Percentiles rank a stretch among this genome's conserved stretches.
Conservation (phyloP, 441 rosid species). For the Raphanus hybrid region DNA sequence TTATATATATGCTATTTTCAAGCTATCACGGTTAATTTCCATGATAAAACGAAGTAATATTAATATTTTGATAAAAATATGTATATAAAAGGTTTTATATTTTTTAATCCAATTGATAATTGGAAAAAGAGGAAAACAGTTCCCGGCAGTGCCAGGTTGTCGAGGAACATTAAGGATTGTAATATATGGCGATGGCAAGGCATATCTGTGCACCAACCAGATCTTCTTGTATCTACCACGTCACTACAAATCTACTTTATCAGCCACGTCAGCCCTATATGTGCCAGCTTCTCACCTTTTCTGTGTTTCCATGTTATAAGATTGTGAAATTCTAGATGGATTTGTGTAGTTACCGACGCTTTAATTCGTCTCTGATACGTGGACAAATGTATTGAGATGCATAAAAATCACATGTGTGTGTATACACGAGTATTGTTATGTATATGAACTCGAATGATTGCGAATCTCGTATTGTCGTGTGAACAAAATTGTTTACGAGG, state of each 20-base stretch:
- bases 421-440: neutral
- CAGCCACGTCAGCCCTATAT: conserved; percentile 27
- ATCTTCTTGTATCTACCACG: conserved; percentile 33
- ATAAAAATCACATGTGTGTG: neutral
- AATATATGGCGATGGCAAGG: conserved; percentile 24
- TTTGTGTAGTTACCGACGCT: conserved; percentile 34
- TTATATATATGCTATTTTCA: too few relatives aligned
- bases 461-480: neutral
- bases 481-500: neutral
- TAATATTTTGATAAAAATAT: neutral
- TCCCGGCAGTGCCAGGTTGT: conserved; percentile 16
- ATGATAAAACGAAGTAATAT: neutral
- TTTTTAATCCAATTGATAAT: neutral
- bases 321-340: conserved; percentile 31
- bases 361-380: conserved; percentile 24
- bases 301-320: neutral
- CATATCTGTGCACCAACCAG: conserved; percentile 35
- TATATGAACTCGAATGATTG: neutral
- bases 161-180: conserved; percentile 9
- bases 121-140: conserved; percentile 30
- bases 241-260: conserved; percentile 22
- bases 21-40: conserved; percentile 2
- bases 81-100: neutral
- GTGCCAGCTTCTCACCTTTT: conserved; percentile 27
- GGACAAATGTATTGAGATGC: conserved; percentile 18